Evolutionary conservation across 257 asterid genomes (phyloP), one percentile per base, ranked within the genome.

Genomic region (Parsonsia alboflavescens): DNA sequence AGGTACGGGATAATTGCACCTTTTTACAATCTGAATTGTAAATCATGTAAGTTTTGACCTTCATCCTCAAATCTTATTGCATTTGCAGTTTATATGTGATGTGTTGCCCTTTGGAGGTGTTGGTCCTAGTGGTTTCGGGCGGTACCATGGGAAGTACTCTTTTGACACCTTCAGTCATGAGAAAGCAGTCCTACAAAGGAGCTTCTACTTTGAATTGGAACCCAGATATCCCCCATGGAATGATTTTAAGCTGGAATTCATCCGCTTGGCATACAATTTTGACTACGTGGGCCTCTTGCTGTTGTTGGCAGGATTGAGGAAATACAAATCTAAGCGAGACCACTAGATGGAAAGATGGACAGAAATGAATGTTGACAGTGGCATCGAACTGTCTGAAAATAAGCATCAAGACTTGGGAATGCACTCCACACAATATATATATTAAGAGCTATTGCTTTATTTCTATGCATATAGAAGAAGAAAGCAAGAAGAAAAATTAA

Each of bases 171-270:
- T 93, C 86, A 93, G 97, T 79, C 98, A 91, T 30, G 97, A 93
- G 81, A 93, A 91, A 80, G 89, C 95, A 41, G 91, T 93, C 68
- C 81, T 93, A 67, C 86, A 89, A 1, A 81, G 96, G 64, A 85
- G 84, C 80, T 91, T 86, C 83, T 84, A 76, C 78, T 70, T 76
- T 0, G 98, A 93, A 49, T 82, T 91, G 73, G 96, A 86, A 84
- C 85, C 97, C 21, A 84, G 98, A 80, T 85, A 90, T 77, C 97
- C 98, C 56, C 98, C 98, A 11, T 91, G 97, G 98, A 91, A 89
- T 73, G 84, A 77, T 77, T 93, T 91, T 71, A 93, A 93, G 85
- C 82, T 91, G 79, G 91, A 89, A 70, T 93, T 91, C 83, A 85
- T 93, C 78, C 84, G 90, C 75, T 56, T 86, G 88, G 92, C 88